A percentile compares a stretch with the other conserved stretches of the same genome.
Conservation (phyloP, 129 eudicot species). For the Escallonia rubra region DNA sequence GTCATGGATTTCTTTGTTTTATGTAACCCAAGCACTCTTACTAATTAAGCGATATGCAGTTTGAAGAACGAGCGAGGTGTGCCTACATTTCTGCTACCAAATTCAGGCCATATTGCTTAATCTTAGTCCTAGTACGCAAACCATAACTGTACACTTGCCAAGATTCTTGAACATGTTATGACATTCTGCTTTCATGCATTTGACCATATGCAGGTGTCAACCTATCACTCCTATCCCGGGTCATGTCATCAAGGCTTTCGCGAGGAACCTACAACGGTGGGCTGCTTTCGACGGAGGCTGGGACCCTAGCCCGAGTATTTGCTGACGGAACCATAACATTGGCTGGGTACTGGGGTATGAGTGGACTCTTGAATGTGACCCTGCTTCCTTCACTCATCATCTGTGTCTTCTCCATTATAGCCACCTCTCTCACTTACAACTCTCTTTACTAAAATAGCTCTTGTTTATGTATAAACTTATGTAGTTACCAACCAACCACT, state of each 20-base stretch:
- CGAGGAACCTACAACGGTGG: conserved; percentile 81
- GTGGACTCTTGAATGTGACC: conserved; percentile 52
- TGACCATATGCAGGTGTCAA: conserved; percentile 45
- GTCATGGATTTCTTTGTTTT: not conserved
- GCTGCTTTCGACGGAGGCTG: conserved; percentile 74
- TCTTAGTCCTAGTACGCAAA: no score
- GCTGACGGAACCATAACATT: conserved; percentile 70
- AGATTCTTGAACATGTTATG: not conserved
- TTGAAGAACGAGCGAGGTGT: no score
- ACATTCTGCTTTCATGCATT: not conserved
- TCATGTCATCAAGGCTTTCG: conserved; percentile 70
- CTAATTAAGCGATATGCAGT: not conserved
- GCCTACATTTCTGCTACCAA: no score
- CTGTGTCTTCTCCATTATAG: conserved; percentile 51
- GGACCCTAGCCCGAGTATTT: conserved; percentile 74
- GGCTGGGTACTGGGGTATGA: conserved; percentile 71
- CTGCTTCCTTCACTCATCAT: conserved; percentile 58
- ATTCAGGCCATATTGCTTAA: no score
- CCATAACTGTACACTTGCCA: no score
- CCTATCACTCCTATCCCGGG: conserved; percentile 67
- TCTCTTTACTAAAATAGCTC: conserved; percentile 32
- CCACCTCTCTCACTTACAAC: conserved; percentile 65
- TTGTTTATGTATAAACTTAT: no score
- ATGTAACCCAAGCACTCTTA: not conserved
- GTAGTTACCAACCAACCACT: not conserved